Conservation (phyloP, 352 stramenopile species). For the Phytophthora palmivora region DNA sequence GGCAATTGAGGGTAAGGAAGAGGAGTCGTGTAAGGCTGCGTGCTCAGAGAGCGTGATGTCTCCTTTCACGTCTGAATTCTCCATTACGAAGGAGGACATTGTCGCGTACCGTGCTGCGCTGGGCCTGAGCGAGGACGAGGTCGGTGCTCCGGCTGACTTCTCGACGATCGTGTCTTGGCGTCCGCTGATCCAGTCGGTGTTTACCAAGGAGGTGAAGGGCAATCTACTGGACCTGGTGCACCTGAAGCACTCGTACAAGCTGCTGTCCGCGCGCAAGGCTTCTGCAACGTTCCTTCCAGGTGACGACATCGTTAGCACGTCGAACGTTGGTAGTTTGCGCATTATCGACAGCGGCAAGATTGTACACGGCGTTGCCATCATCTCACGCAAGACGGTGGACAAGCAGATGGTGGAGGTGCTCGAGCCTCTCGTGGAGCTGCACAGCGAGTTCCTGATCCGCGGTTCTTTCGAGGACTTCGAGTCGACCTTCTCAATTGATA, state of each 20-base stretch:
- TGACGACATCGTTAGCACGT: constrained; percentile 77
- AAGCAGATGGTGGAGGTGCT: constrained; percentile 61
- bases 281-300: constrained; percentile 58
- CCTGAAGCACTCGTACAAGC: constrained; percentile 86
- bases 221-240: constrained; percentile 88
- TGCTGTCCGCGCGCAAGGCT: constrained; percentile 51
- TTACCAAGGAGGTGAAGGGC: constrained; percentile 81
- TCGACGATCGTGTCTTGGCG: constrained; percentile 84
- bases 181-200: constrained; percentile 84
- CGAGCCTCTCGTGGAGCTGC: constrained; percentile 76
- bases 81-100: constrained; percentile 63
- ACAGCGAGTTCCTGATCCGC: constrained; percentile 88
- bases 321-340: constrained; percentile 71
- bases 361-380: constrained; percentile 70
- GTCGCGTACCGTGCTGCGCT: constrained; percentile 67
- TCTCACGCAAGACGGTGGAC: constrained; percentile 67
- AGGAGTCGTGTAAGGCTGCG: constrained; percentile 60
- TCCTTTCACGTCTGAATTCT: constrained; percentile 71
- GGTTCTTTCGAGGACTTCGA: constrained; percentile 80
- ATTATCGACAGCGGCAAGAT: constrained; percentile 87
- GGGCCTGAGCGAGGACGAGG: constrained; percentile 39
- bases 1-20: constrained; percentile 63
- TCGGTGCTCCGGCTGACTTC: constrained; percentile 70
- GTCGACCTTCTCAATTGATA: constrained; percentile 72
- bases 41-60: constrained; percentile 65